Percentiles rank a stretch among this genome's conserved stretches.
These are phyloP conservation scores for Datura wrightii DNA, from an alignment of 257 asterid species.

Conservation along the genomic window DNA sequence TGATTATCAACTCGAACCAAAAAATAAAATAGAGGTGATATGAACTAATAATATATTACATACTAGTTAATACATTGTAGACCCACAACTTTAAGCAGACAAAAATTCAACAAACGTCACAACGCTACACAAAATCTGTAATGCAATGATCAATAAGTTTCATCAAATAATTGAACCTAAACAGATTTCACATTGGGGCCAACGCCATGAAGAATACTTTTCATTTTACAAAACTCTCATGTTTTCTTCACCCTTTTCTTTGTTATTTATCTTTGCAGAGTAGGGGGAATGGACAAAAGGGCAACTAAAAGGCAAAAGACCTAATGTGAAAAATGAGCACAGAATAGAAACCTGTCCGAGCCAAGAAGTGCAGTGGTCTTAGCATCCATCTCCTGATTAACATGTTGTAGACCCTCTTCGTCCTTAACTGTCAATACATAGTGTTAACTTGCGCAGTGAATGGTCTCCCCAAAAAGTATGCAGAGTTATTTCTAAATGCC, in stretches of 20 bases:
- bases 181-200: not conserved
- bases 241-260: not conserved
- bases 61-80: not conserved
- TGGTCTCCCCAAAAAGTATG: not conserved
- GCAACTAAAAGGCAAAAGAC: not conserved
- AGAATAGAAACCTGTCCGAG: constrained; percentile 70
- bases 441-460: constrained; percentile 41
- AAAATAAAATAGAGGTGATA: not conserved
- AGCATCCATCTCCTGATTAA: constrained; percentile 89
- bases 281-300: not conserved
- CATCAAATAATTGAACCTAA: not conserved
- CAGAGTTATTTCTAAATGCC: not conserved
- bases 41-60: not conserved
- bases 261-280: not conserved
- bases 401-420: constrained; percentile 86
- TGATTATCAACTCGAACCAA: not conserved
- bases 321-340: not conserved
- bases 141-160: constrained; percentile 6
- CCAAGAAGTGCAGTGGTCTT: constrained; percentile 73
- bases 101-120: not conserved
- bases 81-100: not conserved
- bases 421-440: constrained; percentile 70
- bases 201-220: not conserved
- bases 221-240: not conserved
- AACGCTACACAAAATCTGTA: not conserved